Conservation (phyloP, 768 basidiomycete species). For the Amanita exitialis region DNA sequence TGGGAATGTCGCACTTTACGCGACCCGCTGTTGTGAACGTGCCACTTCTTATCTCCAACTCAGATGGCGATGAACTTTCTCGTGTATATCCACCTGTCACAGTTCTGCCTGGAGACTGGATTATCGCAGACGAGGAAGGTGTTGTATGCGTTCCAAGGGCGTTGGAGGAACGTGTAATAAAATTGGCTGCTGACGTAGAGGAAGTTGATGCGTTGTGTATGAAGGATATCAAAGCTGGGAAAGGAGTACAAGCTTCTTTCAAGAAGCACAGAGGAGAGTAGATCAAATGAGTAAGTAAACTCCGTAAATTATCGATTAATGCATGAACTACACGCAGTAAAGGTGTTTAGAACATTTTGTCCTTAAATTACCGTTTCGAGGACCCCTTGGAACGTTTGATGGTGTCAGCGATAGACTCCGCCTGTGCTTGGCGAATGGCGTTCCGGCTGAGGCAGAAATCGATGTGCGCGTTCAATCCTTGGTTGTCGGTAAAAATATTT, state of each 20-base stretch:
- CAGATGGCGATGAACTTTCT: constrained; percentile 24
- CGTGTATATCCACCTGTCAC: constrained; percentile 28
- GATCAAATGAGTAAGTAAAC: background rate
- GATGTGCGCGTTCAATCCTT: constrained; percentile 75
- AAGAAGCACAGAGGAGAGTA: constrained; percentile 55
- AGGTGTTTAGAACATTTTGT: background rate
- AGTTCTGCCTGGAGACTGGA: constrained; percentile 69
- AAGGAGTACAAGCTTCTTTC: constrained; percentile 72
- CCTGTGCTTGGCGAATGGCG: constrained; percentile 66
- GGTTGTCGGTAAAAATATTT: constrained; percentile 58
- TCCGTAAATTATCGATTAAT: background rate
- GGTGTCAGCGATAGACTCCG: constrained; percentile 18
- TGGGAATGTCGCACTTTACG: constrained; percentile 81
- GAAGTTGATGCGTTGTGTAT: constrained; percentile 64
- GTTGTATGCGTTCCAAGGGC: constrained; percentile 70
- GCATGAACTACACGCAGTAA: background rate
- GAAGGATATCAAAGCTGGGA: constrained; percentile 66
- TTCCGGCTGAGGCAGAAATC: constrained; percentile 81
- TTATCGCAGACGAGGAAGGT: constrained; percentile 84
- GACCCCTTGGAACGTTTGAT: background rate
- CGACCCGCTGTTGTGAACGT: constrained; percentile 70
- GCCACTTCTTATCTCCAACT: constrained; percentile 43
- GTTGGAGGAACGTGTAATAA: constrained; percentile 43
- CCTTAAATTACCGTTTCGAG: background rate
- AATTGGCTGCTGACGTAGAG: constrained; percentile 45